These are phyloP conservation scores for Solanum stenotomum DNA, from an alignment of 257 asterid genomes.

Conservation along the genomic window DNA sequence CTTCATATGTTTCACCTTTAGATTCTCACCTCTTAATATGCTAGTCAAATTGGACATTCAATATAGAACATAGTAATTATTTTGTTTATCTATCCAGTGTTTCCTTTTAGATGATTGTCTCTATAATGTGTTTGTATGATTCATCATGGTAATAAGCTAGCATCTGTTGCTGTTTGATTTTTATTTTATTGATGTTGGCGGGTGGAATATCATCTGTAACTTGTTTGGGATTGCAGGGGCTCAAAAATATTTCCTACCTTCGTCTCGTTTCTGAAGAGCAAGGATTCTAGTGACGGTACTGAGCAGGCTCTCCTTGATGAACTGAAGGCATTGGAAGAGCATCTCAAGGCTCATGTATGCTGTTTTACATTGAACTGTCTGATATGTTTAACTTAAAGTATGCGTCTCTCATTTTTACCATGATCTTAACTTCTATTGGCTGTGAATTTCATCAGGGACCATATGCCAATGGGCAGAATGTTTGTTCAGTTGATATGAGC, in stretches of 20 bases:
- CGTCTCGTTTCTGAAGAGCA: slow-evolving; percentile 64
- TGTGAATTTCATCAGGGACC: slow-evolving; percentile 41
- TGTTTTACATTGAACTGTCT: background rate
- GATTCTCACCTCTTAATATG: background rate
- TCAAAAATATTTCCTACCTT: slow-evolving; percentile 59
- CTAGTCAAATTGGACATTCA: background rate
- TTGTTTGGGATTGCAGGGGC: slow-evolving; percentile 29
- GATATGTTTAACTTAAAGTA: background rate
- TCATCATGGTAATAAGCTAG: background rate
- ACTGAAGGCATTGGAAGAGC: slow-evolving; percentile 65
- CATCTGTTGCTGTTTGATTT: background rate
- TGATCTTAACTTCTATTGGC: background rate
- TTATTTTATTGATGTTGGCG: background rate
- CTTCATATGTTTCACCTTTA: background rate
- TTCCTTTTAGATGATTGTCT: background rate
- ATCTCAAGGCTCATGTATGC: slow-evolving; percentile 54
- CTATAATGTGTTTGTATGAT: background rate
- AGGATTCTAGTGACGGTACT: slow-evolving; percentile 63
- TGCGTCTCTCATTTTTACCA: background rate
- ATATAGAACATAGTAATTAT: background rate
- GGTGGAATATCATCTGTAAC: background rate
- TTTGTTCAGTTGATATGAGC: slow-evolving; percentile 61
- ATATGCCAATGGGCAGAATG: slow-evolving; percentile 46
- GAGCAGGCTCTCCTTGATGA: slow-evolving; percentile 62
- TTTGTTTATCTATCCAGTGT: background rate